Evolutionary conservation across 768 basidiomycete species (phyloP), one percentile per base, ranked within the genome.

Genomic region (Tulasnella sp.): DNA sequence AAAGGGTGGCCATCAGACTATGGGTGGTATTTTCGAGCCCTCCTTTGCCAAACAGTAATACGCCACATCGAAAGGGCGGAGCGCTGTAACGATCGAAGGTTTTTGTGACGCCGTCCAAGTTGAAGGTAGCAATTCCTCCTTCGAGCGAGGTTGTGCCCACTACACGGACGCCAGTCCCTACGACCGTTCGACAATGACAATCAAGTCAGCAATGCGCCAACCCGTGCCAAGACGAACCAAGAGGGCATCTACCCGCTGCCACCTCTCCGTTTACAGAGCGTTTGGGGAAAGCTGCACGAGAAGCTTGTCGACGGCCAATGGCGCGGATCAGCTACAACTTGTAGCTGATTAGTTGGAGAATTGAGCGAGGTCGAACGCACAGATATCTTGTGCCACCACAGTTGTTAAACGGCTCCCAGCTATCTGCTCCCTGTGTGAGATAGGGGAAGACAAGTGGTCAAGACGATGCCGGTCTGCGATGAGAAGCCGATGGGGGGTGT

Each of bases 101-200:
- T 24, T 18, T 27, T 14, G 75, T 36, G 21, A 12, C 12, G 24
- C 75, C 75, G 19, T 76, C 75, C 44, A 76, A 18, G 48, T 48
- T 52, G 44, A 76, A 76, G 75, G 48, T 52, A 21, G 58, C 14
- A 24, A 76, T 34, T 46, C 75, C 75, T n/a, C 75, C 75, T 76
- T 76, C 75, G 46, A 48, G 42, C 24, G 46, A 52, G 36, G 46
- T 38, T 38, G 75, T 76, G 36, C 46, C 56, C 9, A 52, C 38
- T 19, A 76, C 44, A 31, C 3, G 58, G n/a, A 76, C 34, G 46
- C 46, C 75, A 1, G 56, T 62, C 7, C 75, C 75, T 76, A 76
- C 46, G 44, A 56, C 14, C 27, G 46, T 48, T 12, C 24, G n/a
- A 39, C 44, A n/a, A n/a, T n/a, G n/a, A n/a, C n/a, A 62, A 76